These are phyloP conservation scores for Magnusiomyces tetraspermus DNA, from an alignment of 1,139 yeast species.

Conservation along the genomic window DNA sequence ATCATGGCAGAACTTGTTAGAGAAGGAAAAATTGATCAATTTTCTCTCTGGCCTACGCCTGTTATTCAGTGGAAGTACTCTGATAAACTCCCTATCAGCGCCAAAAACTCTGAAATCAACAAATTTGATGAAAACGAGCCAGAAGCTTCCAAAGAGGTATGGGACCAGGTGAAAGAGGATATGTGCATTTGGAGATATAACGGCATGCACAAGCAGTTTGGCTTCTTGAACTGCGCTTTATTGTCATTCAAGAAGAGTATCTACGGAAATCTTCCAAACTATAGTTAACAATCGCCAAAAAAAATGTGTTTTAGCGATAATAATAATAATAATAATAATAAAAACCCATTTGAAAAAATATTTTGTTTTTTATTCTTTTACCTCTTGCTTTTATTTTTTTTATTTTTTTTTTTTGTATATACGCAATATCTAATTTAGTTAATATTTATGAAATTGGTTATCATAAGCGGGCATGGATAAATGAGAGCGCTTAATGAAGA, in stretches of 20 bases:
- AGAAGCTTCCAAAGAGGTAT: background rate
- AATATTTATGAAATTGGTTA: no score
- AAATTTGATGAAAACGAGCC: background rate
- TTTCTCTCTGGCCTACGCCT: background rate
- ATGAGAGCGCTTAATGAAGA: no score
- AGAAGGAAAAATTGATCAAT: background rate
- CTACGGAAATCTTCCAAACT: no score
- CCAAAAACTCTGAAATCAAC: background rate
- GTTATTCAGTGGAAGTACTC: constrained; percentile 6
- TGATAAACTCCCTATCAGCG: background rate
- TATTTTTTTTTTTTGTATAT: no score
- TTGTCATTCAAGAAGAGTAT: background rate
- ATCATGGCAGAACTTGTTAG: background rate
- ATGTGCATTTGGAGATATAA: constrained; percentile 4
- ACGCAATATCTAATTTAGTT: no score
- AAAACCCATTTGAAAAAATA: no score
- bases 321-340: no score
- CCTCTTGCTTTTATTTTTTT: no score
- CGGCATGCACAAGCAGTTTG: background rate
- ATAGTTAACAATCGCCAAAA: no score
- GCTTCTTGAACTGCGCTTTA: background rate
- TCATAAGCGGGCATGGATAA: no score
- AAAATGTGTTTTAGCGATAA: background rate
- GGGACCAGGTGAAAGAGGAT: background rate
- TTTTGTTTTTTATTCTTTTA: no score